phyloP scores from a whole-genome alignment of 768 basidiomycete species.

The Leccinum barrowsii region DNA sequence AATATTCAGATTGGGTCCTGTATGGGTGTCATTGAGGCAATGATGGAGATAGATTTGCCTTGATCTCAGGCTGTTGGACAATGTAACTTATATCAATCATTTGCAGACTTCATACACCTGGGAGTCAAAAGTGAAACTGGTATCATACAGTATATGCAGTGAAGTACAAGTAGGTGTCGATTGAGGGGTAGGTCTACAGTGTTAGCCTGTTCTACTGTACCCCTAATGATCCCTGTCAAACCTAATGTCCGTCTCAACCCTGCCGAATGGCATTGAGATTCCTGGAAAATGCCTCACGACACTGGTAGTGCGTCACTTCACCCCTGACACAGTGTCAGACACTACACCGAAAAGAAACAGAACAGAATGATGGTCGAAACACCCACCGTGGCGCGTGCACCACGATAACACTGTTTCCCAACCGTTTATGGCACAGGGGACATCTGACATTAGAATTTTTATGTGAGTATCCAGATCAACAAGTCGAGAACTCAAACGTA shows the following conservation, averaged over 20 bases:
- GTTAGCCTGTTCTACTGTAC: too few species aligned
- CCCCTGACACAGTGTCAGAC: constrained; percentile 51
- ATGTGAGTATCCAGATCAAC: neutral
- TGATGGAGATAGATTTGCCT: too few species aligned
- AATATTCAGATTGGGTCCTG: too few species aligned
- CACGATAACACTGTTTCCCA: constrained; percentile 91
- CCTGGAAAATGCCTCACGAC: constrained; percentile 77
- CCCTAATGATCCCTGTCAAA: too few species aligned
- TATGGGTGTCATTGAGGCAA: too few species aligned
- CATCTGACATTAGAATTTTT: constrained; percentile 50
- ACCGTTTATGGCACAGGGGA: constrained; percentile 91
- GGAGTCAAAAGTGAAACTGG: neutral
- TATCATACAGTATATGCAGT: too few species aligned
- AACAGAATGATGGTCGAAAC: neutral
- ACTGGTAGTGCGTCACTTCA: constrained; percentile 96
- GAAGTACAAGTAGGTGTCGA: too few species aligned
- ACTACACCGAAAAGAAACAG: neutral
- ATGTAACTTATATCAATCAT: constrained; percentile 19
- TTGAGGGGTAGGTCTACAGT: too few species aligned
- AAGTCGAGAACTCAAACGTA: constrained; percentile 38
- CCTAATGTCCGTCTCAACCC: constrained; percentile 3
- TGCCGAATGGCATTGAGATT: constrained; percentile 42
- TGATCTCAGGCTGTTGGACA: neutral
- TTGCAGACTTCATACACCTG: constrained; percentile 24
- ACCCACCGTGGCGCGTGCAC: constrained; percentile 84